Conservation (phyloP, 371 early-diverging fungal species). For the Mortierella sp. region DNA sequence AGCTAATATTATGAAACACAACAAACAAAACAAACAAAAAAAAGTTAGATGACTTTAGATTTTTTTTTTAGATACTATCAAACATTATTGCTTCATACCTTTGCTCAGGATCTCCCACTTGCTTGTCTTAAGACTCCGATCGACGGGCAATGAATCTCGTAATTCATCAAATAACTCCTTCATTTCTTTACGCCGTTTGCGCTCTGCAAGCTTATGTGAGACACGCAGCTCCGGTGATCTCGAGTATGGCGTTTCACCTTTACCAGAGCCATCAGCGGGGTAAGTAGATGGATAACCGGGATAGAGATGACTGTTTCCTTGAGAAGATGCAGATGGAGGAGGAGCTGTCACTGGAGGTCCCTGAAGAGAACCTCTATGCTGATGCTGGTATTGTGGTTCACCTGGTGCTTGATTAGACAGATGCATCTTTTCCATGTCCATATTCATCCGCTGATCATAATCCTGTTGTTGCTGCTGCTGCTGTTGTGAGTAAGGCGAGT, state of each 20-base stretch:
- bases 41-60: neutral
- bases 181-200: constrained; percentile 89
- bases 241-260: constrained; percentile 74
- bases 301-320: constrained; percentile 29
- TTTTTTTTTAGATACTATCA: neutral
- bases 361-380: neutral
- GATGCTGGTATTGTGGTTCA: constrained; percentile 16
- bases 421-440: constrained; percentile 48
- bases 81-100: constrained; percentile 56
- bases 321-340: neutral
- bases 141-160: constrained; percentile 79
- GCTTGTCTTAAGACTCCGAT: constrained; percentile 81
- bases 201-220: constrained; percentile 88
- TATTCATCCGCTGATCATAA: constrained; percentile 48
- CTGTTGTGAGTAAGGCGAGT: constrained; percentile 21
- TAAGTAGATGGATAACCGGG: constrained; percentile 42
- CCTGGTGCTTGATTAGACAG: constrained; percentile 30
- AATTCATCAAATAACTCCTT: constrained; percentile 90
- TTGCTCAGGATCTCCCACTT: constrained; percentile 92
- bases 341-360: constrained; percentile 11
- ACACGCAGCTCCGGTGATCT: constrained; percentile 77
- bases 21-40: neutral
- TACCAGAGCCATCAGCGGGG: constrained; percentile 16
- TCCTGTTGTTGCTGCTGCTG: constrained; percentile 19
- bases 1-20: constrained; percentile 10